phyloP scores from a whole-genome alignment of 768 basidiomycete genomes.

The Boletus vinaceobasis region DNA sequence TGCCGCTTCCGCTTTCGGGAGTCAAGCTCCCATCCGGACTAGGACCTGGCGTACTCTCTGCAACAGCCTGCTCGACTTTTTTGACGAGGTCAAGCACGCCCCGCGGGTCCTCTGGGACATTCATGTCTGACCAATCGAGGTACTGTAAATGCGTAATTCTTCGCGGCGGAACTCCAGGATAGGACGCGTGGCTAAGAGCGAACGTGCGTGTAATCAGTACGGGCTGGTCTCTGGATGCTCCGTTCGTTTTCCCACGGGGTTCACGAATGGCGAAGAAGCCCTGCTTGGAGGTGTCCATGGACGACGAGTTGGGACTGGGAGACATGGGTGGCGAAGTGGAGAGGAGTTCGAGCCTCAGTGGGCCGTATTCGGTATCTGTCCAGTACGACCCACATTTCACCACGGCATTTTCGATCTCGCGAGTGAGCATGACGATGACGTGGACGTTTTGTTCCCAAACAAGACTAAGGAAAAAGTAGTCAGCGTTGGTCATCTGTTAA shows the following conservation, averaged over 20 bases:
- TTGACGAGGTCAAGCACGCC: conserved; percentile 72
- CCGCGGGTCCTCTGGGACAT: conserved; percentile 82
- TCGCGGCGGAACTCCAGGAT: conserved; percentile 59
- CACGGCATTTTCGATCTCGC: conserved; percentile 82
- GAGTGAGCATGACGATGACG: conserved; percentile 96
- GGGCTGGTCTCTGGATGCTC: conserved; percentile 14
- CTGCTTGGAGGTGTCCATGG: conserved; percentile 15
- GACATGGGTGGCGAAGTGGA: conserved; percentile 40
- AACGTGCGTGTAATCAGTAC: conserved; percentile 60
- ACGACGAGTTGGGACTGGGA: conserved; percentile 33
- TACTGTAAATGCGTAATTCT: conserved; percentile 86
- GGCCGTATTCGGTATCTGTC: conserved; percentile 66
- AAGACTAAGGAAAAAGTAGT: conserved; percentile 44
- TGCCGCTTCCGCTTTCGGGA: conserved; percentile 18
- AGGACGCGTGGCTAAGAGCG: conserved; percentile 57
- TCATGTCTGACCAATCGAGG: conserved; percentile 94
- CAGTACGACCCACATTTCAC: conserved; percentile 94
- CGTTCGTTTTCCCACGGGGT: conserved; percentile 5
- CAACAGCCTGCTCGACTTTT: conserved; percentile 48
- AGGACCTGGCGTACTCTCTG: conserved; percentile 29
- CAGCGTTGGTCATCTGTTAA: background rate
- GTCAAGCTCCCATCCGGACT: conserved; percentile 26
- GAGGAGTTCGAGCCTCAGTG: conserved; percentile 57
- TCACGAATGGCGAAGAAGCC: conserved; percentile 39
- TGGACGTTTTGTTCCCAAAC: conserved; percentile 94